Conservation (phyloP, 371 early-diverging fungal genomes). For the Mycotypha africana region DNA sequence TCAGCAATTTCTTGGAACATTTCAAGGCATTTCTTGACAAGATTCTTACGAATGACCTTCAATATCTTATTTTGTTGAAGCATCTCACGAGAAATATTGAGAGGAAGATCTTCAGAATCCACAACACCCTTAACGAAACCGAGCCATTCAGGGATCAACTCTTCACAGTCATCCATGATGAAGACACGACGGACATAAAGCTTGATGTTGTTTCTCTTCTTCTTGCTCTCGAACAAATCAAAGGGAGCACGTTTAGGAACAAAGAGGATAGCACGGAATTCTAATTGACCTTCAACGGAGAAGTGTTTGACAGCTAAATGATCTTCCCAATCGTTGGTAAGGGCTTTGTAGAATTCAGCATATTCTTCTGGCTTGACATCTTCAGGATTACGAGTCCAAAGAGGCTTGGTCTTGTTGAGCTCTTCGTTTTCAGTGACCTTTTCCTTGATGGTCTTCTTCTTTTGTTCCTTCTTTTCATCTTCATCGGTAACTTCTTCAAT, state of each 20-base stretch:
- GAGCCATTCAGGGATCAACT: conserved; percentile 61
- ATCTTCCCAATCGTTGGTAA: conserved; percentile 68
- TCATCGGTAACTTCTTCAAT: conserved; percentile 50
- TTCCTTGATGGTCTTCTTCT: conserved; percentile 65
- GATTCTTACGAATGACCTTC: conserved; percentile 74
- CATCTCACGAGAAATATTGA: conserved; percentile 89
- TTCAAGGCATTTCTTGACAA: conserved; percentile 78
- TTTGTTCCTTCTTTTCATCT: conserved; percentile 69
- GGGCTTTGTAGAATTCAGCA: conserved; percentile 79
- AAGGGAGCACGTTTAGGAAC: conserved; percentile 72
- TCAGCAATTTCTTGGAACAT: conserved; percentile 67
- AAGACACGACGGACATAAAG: conserved; percentile 85
- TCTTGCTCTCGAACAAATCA: conserved; percentile 58
- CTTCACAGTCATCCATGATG: conserved; percentile 80
- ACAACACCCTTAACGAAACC: conserved; percentile 72
- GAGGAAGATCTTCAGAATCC: conserved; percentile 81
- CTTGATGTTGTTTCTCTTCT: conserved; percentile 74
- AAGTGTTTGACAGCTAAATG: conserved; percentile 72
- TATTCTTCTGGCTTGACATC: conserved; percentile 75
- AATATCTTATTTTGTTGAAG: conserved; percentile 77
- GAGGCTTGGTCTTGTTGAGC: conserved; percentile 73
- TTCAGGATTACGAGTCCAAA: conserved; percentile 82
- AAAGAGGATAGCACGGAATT: conserved; percentile 76
- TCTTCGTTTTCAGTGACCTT: conserved; percentile 45
- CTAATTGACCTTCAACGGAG: conserved; percentile 76